Percentiles rank a stretch among this genome's conserved stretches.
These are phyloP conservation scores for Gautieria morchelliformis DNA, from an alignment of 768 basidiomycete species.

Conservation along the genomic window DNA sequence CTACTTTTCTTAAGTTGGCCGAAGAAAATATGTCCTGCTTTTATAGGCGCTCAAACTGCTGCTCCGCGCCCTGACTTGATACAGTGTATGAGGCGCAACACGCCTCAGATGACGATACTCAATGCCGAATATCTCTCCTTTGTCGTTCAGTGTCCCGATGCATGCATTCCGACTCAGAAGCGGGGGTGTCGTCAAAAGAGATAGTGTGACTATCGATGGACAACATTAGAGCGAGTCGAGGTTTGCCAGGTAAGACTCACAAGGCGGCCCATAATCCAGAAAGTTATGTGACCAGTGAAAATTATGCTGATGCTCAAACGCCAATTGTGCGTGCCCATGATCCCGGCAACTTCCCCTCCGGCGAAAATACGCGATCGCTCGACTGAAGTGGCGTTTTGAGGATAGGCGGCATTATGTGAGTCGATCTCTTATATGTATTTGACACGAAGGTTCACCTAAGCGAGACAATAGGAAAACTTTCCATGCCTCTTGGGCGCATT, in stretches of 20 bases:
- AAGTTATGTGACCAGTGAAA: constrained; percentile 42
- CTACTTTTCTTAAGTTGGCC: constrained; percentile 37
- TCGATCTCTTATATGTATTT: constrained; percentile 14
- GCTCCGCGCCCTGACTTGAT: constrained; percentile 50
- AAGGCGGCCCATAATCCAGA: constrained; percentile 52
- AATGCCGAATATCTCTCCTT: constrained; percentile 39
- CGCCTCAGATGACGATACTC: constrained; percentile 46
- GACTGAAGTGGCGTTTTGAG: constrained; percentile 25
- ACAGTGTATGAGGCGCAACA: constrained; percentile 62
- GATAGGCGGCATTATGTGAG: not conserved
- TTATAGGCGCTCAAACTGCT: constrained; percentile 38
- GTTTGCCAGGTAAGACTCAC: constrained; percentile 28
- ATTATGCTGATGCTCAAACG: constrained; percentile 63
- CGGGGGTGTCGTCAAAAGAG: constrained; percentile 59
- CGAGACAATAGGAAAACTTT: no score
- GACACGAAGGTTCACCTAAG: constrained; percentile 45
- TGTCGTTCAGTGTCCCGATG: constrained; percentile 40
- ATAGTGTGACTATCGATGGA: constrained; percentile 45
- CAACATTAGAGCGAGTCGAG: not conserved
- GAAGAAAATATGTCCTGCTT: constrained; percentile 40
- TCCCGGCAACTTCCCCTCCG: constrained; percentile 57
- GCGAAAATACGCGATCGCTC: constrained; percentile 37
- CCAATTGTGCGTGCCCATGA: constrained; percentile 38
- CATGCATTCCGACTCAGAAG: constrained; percentile 51
- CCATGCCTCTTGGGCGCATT: no score